Evolutionary conservation across 768 basidiomycete genomes (phyloP), one percentile per base, ranked within the genome.

Genomic region (Termitomyces titanicus): DNA sequence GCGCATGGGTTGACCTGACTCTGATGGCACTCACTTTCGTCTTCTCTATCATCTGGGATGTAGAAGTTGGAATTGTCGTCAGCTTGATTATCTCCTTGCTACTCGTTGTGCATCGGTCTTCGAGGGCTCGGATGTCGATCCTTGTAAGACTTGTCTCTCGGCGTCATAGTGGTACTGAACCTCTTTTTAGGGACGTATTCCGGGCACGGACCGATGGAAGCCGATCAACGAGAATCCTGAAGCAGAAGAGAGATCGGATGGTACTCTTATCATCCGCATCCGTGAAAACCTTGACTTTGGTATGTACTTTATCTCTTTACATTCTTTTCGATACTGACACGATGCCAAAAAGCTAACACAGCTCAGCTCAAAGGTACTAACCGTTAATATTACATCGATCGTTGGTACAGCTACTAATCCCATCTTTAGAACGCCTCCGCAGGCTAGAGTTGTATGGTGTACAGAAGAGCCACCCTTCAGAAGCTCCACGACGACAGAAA

Each of bases 271-370:
- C 46, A 80, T 98, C 6, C 80, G 94, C 22, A 89, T 99, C 51
- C 75, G 93, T 29, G 96, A 98, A 71, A 89, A 84, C 64, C 76
- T 99, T 25, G 91, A 93, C 65, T 99, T 99, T 61, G 92, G 90
- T 91, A 57, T 5, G 83, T 70, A 33, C 42, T 50, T 46, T 10
- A 15, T 51, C 6, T 11, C 25, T 15, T 13, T 18, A 6, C 37
- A 8, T 25, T 35, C 7, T 7, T 17, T 31, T 3, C n/a, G 15
- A 18, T 37, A 10, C 52, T 57, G 34, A 57, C 25, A 20, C 37
- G 22, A 29, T n/a, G 3, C 27, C 18, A 12, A 47, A 40, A 48
- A 90, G 94, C 96, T 12, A 99, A 99, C 67, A 95, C 95, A 20
- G 90, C 94, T 34, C 94, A 95, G 64, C 74, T 99, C 20, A 98